Evolutionary conservation across 2,329 filamentous ascomycete genomes (phyloP).

Genomic region (Peltaster fructicola): DNA sequence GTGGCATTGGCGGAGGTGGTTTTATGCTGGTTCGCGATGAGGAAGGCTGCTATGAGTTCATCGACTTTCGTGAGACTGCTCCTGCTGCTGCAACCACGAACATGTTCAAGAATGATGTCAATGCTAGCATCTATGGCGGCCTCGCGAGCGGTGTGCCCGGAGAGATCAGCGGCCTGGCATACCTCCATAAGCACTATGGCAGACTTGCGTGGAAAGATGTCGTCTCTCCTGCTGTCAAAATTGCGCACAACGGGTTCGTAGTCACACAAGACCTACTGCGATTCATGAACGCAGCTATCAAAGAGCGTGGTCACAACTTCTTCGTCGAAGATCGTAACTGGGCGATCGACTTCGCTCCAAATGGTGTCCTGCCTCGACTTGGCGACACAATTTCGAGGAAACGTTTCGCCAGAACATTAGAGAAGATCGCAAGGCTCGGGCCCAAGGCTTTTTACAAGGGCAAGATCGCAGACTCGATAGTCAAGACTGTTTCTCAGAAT

Average conservation of each 20-base stretch:
- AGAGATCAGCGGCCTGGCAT: constrained; percentile 61
- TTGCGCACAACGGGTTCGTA: constrained; percentile 57
- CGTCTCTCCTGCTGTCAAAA: constrained; percentile 52
- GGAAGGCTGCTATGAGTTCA: constrained; percentile 62
- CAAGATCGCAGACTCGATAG: constrained; percentile 53
- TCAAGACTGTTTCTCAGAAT: constrained; percentile 45
- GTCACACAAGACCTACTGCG: constrained; percentile 56
- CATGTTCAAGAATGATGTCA: constrained; percentile 62
- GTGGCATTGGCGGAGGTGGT: constrained; percentile 73
- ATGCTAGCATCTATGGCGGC: constrained; percentile 39
- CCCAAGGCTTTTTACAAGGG: constrained; percentile 59
- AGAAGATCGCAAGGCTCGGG: constrained; percentile 57
- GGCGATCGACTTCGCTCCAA: constrained; percentile 76
- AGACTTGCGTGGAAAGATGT: constrained; percentile 39
- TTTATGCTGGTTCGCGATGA: constrained; percentile 66
- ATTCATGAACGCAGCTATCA: constrained; percentile 44
- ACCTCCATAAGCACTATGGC: constrained; percentile 58
- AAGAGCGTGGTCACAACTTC: no score
- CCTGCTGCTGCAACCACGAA: constrained; percentile 64
- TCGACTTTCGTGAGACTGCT: constrained; percentile 82
- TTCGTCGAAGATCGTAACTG: constrained; percentile 58
- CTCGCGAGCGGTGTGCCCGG: constrained; percentile 45
- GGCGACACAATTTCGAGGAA: constrained; percentile 67
- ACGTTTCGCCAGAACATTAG: constrained; percentile 63
- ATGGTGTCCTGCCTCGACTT: constrained; percentile 52